Evolutionary conservation across 768 basidiomycete species (phyloP), one percentile per base, ranked within the genome.

Genomic region (Calvatia gigantea): DNA sequence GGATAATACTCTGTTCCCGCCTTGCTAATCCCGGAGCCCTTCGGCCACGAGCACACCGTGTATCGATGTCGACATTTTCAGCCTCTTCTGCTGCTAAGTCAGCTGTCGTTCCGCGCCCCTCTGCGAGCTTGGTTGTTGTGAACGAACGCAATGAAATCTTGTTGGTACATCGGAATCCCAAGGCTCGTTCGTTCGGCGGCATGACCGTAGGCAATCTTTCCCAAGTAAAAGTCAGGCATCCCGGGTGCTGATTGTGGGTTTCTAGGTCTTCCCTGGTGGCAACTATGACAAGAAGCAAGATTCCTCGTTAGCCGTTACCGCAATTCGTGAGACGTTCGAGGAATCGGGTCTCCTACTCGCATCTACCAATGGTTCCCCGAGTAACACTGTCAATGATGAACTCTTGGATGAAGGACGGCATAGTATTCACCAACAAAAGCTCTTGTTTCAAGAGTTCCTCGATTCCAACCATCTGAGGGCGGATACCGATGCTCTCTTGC

Each of bases 321-420:
- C 86, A 3, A 83, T 89, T 41, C 77, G 88, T 15, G 87, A 91
- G 69, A 85, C 87, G 0, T 89, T 91, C 56, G 88, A 91, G 63
- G 88, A 91, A 64, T 78, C 86, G 2, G 88, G 87, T 1, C 67
- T 89, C 27, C 67, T 89, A 12, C 66, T 89, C 12, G 85, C 84
- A 9, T 53, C 56, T 19, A 45, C 56, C 27, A 41, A 53, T n/a
- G 45, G 23, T 6, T 31, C 60, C 46, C 46, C 56, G 14, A 45
- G 56, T 8, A 43, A 59, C 44, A 23, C 44, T 17, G 65, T 74
- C 23, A 67, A 70, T 31, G 73, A 82, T 51, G 49, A 62, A 0
- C 65, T 70, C 0, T 65, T 88, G 50, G 82, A 86, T 55, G 68
- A 73, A 17, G 82, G 81, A 2, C 82, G 87, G 15, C 69, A 72